Conservation (phyloP, 139 green algal genomes). For the Deuterostichococcus epilithicus region DNA sequence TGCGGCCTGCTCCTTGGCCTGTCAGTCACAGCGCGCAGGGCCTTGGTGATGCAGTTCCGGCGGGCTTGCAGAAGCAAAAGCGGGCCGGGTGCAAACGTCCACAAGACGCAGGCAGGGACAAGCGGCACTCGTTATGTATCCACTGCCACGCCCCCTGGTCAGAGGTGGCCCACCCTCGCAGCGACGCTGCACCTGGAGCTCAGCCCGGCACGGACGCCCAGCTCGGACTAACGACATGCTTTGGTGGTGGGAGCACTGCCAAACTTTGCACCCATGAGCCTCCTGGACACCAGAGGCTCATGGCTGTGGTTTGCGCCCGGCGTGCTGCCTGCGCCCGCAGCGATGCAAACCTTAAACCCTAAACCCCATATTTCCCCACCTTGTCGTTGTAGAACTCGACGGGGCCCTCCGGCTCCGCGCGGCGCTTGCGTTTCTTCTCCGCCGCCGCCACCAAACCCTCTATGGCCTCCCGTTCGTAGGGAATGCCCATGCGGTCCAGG, state of each 20-base stretch:
- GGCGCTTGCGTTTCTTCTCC: neutral
- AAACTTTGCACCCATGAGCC: neutral
- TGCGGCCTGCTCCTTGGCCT: neutral
- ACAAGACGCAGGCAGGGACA: neutral
- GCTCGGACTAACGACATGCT: too few relatives aligned
- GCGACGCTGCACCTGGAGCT: neutral
- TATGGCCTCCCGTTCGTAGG: slow-evolving; percentile 8
- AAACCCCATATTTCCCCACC: neutral
- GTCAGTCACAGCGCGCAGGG: neutral
- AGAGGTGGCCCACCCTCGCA: neutral
- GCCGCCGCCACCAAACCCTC: slow-evolving; percentile 15
- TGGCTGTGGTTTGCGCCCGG: neutral
- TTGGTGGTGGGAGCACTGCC: too few relatives aligned
- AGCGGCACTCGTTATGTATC: too few relatives aligned
- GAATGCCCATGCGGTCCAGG: slow-evolving; percentile 11
- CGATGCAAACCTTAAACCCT: neutral
- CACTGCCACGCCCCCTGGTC: neutral
- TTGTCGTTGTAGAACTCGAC: slow-evolving; percentile 13
- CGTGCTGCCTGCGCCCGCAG: neutral
- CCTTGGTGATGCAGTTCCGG: neutral
- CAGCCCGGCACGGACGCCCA: too few relatives aligned
- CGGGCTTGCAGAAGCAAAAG: neutral
- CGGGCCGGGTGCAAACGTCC: too few relatives aligned
- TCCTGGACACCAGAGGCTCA: neutral
- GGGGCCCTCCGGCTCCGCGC: neutral